Evolutionary conservation across 2,329 filamentous ascomycete species (phyloP).

Genomic region (Cephalotrichum gorgonifer): DNA sequence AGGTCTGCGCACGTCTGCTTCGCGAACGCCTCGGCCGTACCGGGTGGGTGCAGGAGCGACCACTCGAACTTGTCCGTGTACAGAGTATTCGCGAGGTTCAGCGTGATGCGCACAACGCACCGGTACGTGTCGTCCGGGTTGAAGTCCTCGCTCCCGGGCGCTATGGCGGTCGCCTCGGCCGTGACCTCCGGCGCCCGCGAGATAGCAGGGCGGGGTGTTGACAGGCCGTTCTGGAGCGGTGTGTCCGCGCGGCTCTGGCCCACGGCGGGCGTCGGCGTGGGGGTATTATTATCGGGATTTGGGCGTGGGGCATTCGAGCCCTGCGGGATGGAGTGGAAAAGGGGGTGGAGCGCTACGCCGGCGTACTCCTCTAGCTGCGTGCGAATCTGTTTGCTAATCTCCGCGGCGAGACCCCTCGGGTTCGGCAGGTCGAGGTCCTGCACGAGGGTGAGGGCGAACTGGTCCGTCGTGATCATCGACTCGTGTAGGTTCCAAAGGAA

Average conservation of each 20-base stretch:
- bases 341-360: slow-evolving; percentile 81
- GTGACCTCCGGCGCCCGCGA: slow-evolving; percentile 44
- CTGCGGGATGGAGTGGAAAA: slow-evolving; percentile 42
- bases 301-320: slow-evolving; percentile 10
- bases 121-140: slow-evolving; percentile 93
- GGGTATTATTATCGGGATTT: background rate
- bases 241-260: slow-evolving; percentile 33
- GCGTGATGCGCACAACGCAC: slow-evolving; percentile 81
- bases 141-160: slow-evolving; percentile 58
- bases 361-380: slow-evolving; percentile 95
- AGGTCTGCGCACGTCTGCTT: slow-evolving; percentile 88
- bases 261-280: slow-evolving; percentile 16
- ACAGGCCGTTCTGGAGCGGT: slow-evolving; percentile 7
- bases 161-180: slow-evolving; percentile 56
- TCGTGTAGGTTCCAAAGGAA: slow-evolving; percentile 98
- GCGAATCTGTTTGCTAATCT: slow-evolving; percentile 89
- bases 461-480: slow-evolving; percentile 84
- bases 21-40: slow-evolving; percentile 85
- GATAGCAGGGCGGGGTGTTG: slow-evolving; percentile 36
- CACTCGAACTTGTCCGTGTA: slow-evolving; percentile 98
- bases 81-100: slow-evolving; percentile 82
- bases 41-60: slow-evolving; percentile 85
- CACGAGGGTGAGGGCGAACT: slow-evolving; percentile 84
- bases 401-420: slow-evolving; percentile 54
- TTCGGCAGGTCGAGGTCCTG: slow-evolving; percentile 89